A percentile compares a stretch with the other conserved stretches of the same genome.
Evolutionary conservation across 164 flowering plant genomes (phyloP).

Genomic region (Cinnamomum micranthum): DNA sequence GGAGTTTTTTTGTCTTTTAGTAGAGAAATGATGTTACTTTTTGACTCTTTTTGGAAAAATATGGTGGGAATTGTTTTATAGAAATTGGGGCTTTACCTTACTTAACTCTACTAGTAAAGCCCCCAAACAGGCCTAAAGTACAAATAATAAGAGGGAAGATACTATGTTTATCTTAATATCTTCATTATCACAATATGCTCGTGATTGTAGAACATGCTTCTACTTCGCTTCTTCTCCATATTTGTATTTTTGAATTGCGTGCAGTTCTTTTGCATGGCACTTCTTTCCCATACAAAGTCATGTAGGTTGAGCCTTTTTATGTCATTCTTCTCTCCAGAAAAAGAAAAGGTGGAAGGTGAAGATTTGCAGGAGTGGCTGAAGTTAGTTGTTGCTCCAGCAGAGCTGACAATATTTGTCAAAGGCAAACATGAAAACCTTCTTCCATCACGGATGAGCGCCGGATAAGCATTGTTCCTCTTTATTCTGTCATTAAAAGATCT

Average conservation of each 20-base stretch:
- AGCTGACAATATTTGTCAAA: slow-evolving; percentile 53
- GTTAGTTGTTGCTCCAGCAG: slow-evolving; percentile 81
- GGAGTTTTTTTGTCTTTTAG: too few relatives aligned
- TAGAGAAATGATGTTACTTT: too few relatives aligned
- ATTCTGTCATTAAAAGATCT: background rate
- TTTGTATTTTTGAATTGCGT: background rate
- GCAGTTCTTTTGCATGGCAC: slow-evolving; percentile 1
- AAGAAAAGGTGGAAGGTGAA: slow-evolving; percentile 93
- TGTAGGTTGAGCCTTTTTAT: background rate
- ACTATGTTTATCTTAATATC: too few relatives aligned
- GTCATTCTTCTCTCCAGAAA: slow-evolving; percentile 38
- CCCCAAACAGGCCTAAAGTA: too few relatives aligned
- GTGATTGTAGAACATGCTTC: background rate
- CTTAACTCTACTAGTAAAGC: too few relatives aligned
- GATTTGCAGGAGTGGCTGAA: slow-evolving; percentile 84
- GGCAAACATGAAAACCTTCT: slow-evolving; percentile 61
- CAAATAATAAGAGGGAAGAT: too few relatives aligned
- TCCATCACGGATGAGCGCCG: slow-evolving; percentile 28
- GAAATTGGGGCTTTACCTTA: too few relatives aligned
- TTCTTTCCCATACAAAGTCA: background rate
- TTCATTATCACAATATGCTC: background rate
- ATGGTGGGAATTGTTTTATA: too few relatives aligned
- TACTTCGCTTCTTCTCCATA: background rate
- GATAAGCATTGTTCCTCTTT: slow-evolving; percentile 1
- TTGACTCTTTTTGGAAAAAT: too few relatives aligned